Evolutionary conservation across 108 stramenopile genomes (phyloP).

Genomic region (Nannochloropsis granulata): DNA sequence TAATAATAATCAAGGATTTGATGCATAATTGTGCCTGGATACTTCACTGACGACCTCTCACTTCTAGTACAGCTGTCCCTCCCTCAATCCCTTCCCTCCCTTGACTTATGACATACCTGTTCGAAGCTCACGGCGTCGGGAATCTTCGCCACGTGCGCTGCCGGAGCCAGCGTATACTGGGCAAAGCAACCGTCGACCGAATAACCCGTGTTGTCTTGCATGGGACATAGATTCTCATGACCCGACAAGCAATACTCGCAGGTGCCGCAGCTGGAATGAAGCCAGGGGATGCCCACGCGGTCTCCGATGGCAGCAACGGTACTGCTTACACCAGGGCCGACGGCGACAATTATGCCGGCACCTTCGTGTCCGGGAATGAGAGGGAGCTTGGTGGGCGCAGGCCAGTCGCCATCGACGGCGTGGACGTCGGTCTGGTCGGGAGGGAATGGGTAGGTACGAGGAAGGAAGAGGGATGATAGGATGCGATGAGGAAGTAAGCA

Average conservation of each 20-base stretch:
- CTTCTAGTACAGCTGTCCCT: too few species aligned
- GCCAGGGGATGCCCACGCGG: neutral
- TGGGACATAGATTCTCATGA: neutral
- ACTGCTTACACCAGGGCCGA: neutral
- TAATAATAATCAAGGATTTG: too few species aligned
- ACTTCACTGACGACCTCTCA: too few species aligned
- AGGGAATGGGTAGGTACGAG: too few species aligned
- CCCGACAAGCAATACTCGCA: neutral
- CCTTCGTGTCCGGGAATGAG: neutral
- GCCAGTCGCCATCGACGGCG: neutral
- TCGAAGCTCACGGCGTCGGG: neutral
- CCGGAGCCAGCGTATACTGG: neutral
- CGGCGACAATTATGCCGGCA: neutral
- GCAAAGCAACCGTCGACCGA: neutral
- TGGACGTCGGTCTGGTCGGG: neutral
- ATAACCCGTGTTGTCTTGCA: constrained; percentile 2
- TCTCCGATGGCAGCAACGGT: neutral
- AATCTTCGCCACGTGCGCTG: neutral
- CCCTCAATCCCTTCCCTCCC: neutral
- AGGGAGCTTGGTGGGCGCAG: neutral
- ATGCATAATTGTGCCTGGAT: too few species aligned
- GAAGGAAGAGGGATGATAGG: too few species aligned
- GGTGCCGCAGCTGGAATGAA: neutral
- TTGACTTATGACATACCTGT: neutral
- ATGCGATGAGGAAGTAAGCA: too few species aligned